Base-by-base conservation (phyloP, 441 rosid species). In the Populus tomentosa region DNA sequence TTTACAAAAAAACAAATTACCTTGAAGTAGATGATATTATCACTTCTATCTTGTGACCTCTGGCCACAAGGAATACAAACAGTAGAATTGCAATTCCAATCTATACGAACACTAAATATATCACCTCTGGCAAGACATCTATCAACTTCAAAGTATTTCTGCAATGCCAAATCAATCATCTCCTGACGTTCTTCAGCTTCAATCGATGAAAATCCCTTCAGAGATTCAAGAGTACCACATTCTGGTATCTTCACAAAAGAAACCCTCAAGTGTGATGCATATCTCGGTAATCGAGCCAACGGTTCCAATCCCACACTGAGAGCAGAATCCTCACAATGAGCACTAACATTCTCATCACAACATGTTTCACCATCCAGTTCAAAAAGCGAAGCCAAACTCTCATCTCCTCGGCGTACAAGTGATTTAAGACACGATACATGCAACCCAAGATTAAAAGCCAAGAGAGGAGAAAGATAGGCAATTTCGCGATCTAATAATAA, bases 161-260 rank as follows among this genome's bases (percentile, higher is more conserved):
- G 95, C 73, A 95, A 84, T 33, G 99, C 91, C 40, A 85, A 86
- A 87, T 95, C 99, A 80, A 94, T 94, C 77, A 90, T 83, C 53
- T 85, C 89, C 84, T 95, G 98, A 61, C 99, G 92, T 75, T 89
- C 95, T 76, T 95, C 97, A 35, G 87, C 89, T 85, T 95, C 97
- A 83, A 87, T 78, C 6, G 87, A 76, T 0, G 99, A 92, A 79
- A 38, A 83, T 66, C 89, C 88, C 84, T 71, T 89, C 81, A 95
- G 73, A 59, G 92, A 87, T 75, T 85, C 92, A 70, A 95, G 88
- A 40, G 83, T 79, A 79, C 98, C 95, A 83, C 98, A 95, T 77
- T 95, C 97, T 5, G 98, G 99, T 56, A 94, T 85, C 88, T 92
- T 95, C 80, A 94, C 85, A 78, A 94, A 94, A 59, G 98, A 92